Evolutionary conservation across 2,329 filamentous ascomycete genomes (phyloP), one percentile per base, ranked within the genome.

Genomic region (Botrytis fragariae): DNA sequence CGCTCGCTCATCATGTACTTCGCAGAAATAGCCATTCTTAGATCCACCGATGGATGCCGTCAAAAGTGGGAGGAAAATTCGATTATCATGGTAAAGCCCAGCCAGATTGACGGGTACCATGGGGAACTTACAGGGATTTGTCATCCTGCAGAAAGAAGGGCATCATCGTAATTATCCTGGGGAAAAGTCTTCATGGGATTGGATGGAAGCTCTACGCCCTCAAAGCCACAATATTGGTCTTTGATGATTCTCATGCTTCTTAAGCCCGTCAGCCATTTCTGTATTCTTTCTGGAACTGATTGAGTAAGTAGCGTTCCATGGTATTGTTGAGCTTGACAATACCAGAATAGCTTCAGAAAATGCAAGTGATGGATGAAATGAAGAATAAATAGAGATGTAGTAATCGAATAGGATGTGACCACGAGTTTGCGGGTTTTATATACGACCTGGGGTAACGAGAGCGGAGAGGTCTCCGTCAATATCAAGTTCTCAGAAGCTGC

Each of bases 91-190:
- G 18, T 35, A 14, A n/a, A 14, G 29, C 18, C 29, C 18, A 42
- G 25, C 29, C 18, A 42, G 25, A n/a, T 39, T 18, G 60, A 29
- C 39, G 18, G 25, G 25, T 63, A 35, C 5, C 42, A 25, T n/a
- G 44, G 44, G 32, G 20, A 65, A 65, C 37, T 37, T 37, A 25
- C 63, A 18, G 44, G 63, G 63, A 37, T 67, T 67, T 67, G 63
- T 67, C 63, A 67, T 22, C 44, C 18, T 67, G 29, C 44, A 65
- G 63, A n/a, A 16, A 37, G 20, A 18, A 12, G 22, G 32, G 7
- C 35, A 37, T 32, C 39, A 44, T 39, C 9, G 16, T 32, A 25
- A 18, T 9, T 8, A 25, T 37, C 29, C 12, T 35, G 63, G 18
- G 22, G 42, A 22, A 45, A 45, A 22, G 59, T 32, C 8, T 22